Base-by-base conservation (phyloP, 1,284 basidiomycete genomes). In the Inonotus hispidus region DNA sequence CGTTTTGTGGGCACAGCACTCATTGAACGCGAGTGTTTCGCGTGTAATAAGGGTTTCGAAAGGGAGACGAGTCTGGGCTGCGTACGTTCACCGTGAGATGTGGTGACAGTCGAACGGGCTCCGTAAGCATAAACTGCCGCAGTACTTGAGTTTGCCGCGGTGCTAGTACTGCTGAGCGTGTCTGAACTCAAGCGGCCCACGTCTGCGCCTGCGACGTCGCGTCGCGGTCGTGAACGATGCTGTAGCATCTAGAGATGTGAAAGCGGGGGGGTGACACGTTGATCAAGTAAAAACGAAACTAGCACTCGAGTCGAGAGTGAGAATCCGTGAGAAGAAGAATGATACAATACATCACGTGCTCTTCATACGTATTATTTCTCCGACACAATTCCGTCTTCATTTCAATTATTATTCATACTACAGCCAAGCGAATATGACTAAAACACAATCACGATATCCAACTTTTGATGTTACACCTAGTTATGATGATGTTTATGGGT, bases 1-100 rank as follows among this genome's bases (percentile, higher is more conserved):
- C 41, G 25, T 46, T 23, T 43, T 13, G 60, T 61, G 23, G 60
- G 60, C 21, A 61, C 55, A 23, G 60, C 32, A 38, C 56, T 53
- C 47, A 57, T 58, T 3, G 60, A 61, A 19, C 32, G 54, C 0
- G 56, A 27, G 39, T 43, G 35, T 27, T 47, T 45, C 21, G 16
- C 19, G 19, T 61, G 55, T 49, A 60, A 55, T 21, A 60, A 13
- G 32, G 32, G 32, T 32, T 4, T 8, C 19, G 52, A 25, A 16
- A 52, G 50, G 13, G 29, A 23, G 29, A 52, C 8, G 50, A 52
- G 25, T 32, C 27, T 14, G 23, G 13, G 46, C 46, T 49, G 46
- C 25, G 46, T 1, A 11, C 50, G 50, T 27, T 52, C 50, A 7
- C 5, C 50, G 50, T 35, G n/a, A 52, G 50, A n/a, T 13, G 41